phyloP scores from a whole-genome alignment of 2,329 filamentous ascomycete species.

The Colletotrichum spinosum region DNA sequence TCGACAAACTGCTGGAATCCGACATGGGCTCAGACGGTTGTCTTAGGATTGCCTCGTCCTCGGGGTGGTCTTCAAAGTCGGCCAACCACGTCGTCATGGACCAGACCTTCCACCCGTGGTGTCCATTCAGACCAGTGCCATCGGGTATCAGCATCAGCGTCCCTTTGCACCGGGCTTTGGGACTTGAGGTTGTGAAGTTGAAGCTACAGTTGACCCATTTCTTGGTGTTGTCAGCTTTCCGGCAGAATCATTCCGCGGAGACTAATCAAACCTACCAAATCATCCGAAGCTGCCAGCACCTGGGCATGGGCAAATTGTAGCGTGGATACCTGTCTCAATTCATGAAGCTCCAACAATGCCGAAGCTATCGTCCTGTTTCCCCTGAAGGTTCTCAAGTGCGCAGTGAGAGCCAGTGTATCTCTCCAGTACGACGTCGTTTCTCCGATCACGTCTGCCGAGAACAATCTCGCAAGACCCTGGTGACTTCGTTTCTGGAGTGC shows the following conservation, averaged over 20 bases:
- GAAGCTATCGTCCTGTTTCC: constrained; percentile 2
- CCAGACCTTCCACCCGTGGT: constrained; percentile 49
- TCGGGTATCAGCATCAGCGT: constrained; percentile 46
- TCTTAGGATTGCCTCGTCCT: constrained; percentile 43
- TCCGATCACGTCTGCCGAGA: neutral
- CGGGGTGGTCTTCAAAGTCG: constrained; percentile 40
- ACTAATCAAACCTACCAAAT: constrained; percentile 22
- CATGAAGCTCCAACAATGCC: constrained; percentile 2
- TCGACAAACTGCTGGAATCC: constrained; percentile 39
- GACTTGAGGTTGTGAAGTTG: constrained; percentile 46
- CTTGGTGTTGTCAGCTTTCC: neutral
- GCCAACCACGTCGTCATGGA: constrained; percentile 45
- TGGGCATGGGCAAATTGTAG: neutral
- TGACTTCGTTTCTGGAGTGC: neutral
- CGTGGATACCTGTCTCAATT: neutral
- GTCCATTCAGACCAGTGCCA: neutral
- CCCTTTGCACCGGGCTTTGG: constrained; percentile 45
- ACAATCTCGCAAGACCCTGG: constrained; percentile 1
- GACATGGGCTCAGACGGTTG: constrained; percentile 39
- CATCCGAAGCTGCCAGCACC: constrained; percentile 21
- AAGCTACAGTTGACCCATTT: constrained; percentile 40
- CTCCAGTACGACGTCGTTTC: constrained; percentile 18
- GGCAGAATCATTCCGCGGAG: neutral
- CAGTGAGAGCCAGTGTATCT: constrained; percentile 35
- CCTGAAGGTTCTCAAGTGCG: constrained; percentile 34